These are phyloP conservation scores for Grigorovia transvaalensis DNA, from an alignment of 805 yeast species.

Conservation along the genomic window DNA sequence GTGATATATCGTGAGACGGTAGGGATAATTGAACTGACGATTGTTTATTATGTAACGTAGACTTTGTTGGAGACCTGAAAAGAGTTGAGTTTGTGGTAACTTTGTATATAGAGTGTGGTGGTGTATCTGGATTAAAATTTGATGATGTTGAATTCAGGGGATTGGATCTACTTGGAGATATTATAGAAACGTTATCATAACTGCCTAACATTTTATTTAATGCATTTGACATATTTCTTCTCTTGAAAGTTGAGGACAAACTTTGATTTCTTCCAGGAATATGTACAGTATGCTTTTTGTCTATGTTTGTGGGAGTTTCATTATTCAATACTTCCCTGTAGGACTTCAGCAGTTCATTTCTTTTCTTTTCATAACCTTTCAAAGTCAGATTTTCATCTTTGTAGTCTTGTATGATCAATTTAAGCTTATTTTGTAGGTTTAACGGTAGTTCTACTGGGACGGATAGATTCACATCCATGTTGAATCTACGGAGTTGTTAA, in stretches of 20 bases:
- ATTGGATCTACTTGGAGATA: constrained; percentile 3
- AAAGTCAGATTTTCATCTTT: constrained; percentile 63
- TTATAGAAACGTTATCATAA: constrained; percentile 4
- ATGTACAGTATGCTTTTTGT: constrained; percentile 5
- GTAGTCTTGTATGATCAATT: constrained; percentile 39
- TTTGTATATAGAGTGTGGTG: constrained; percentile 5
- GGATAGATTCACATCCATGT: constrained; percentile 34
- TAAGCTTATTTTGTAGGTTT: constrained; percentile 29
- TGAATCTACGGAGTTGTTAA: neutral
- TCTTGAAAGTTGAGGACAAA: constrained; percentile 6
- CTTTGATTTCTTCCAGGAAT: constrained; percentile 15
- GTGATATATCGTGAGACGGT: constrained; percentile 23
- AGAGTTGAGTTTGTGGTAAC: constrained; percentile 4
- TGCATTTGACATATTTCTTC: neutral
- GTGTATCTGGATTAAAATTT: neutral
- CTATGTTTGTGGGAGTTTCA: constrained; percentile 5
- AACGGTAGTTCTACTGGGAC: constrained; percentile 36
- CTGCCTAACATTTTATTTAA: neutral
- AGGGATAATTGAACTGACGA: constrained; percentile 23
- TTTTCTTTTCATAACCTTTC: constrained; percentile 58
- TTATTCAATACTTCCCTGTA: neutral
- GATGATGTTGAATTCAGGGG: neutral
- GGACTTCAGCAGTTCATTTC: constrained; percentile 25
- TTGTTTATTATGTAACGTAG: constrained; percentile 8
- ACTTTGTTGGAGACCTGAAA: constrained; percentile 6